phyloP scores from a whole-genome alignment of 495 filamentous ascomycete genomes.

The Penicillium turbatum region DNA sequence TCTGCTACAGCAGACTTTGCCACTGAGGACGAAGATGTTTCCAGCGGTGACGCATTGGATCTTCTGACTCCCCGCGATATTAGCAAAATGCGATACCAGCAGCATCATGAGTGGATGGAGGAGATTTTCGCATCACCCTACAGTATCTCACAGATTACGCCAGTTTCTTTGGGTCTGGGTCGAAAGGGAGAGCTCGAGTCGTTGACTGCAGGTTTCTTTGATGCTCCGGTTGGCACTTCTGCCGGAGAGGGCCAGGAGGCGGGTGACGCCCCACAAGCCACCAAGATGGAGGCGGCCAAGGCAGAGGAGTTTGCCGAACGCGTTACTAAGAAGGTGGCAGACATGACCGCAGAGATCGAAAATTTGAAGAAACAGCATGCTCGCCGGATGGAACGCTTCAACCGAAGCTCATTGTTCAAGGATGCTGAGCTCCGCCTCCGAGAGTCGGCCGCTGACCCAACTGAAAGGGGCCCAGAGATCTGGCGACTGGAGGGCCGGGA shows the following conservation, averaged over 20 bases:
- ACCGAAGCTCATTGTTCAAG: conserved; percentile 58
- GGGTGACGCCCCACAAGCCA: conserved; percentile 48
- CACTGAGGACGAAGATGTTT: conserved; percentile 83
- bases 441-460: conserved; percentile 47
- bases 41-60: conserved; percentile 82
- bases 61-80: conserved; percentile 83
- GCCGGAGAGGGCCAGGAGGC: conserved; percentile 34
- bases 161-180: conserved; percentile 81
- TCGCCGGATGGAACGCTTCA: conserved; percentile 67
- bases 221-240: conserved; percentile 46
- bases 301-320: conserved; percentile 75
- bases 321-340: conserved; percentile 57
- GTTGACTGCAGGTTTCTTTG: conserved; percentile 75
- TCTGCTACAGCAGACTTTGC: conserved; percentile 48
- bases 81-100: conserved; percentile 75
- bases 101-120: conserved; percentile 99
- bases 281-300: conserved; percentile 60
- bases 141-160: conserved; percentile 73
- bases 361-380: conserved; percentile 75
- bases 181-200: conserved; percentile 77
- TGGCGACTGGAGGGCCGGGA: conserved; percentile 61
- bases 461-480: conserved; percentile 50
- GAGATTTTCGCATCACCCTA: conserved; percentile 91
- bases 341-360: conserved; percentile 74
- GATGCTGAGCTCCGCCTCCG: conserved; percentile 57